Evolutionary conservation across 495 filamentous ascomycete genomes (phyloP).

Genomic region (Aspergillus affinis): DNA sequence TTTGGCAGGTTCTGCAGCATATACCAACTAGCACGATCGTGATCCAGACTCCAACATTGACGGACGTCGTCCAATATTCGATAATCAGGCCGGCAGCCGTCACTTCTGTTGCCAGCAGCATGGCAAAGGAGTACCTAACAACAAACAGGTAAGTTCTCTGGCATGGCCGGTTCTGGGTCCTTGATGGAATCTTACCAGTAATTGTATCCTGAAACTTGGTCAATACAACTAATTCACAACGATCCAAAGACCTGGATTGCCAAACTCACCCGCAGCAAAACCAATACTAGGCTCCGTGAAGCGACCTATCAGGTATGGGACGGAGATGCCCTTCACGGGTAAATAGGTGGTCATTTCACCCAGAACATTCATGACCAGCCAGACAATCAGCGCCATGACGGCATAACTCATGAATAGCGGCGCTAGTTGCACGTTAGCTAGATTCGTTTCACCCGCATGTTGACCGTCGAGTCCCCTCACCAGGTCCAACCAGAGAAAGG

Average conservation of each 20-base stretch:
- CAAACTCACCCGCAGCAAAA: slow-evolving; percentile 61
- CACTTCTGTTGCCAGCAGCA: slow-evolving; percentile 67
- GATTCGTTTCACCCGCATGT: not conserved
- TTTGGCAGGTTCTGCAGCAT: slow-evolving; percentile 16
- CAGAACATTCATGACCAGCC: slow-evolving; percentile 51
- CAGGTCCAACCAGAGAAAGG: slow-evolving; percentile 61
- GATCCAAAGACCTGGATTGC: not conserved
- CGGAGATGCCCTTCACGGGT: slow-evolving; percentile 67
- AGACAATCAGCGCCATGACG: slow-evolving; percentile 55
- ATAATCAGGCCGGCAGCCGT: slow-evolving; percentile 68
- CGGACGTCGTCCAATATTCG: slow-evolving; percentile 61
- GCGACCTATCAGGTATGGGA: slow-evolving; percentile 69
- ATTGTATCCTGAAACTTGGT: slow-evolving; percentile 50
- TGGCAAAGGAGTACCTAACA: slow-evolving; percentile 46
- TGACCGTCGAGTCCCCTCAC: slow-evolving; percentile 31
- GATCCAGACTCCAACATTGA: slow-evolving; percentile 62
- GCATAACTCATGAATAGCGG: slow-evolving; percentile 67
- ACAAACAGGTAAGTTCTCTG: not conserved
- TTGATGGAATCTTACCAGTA: slow-evolving; percentile 41
- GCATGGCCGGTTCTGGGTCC: too few relatives aligned
- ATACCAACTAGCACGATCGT: slow-evolving; percentile 63
- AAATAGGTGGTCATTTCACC: slow-evolving; percentile 77
- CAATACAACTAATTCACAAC: slow-evolving; percentile 28
- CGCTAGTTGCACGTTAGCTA: slow-evolving; percentile 47
- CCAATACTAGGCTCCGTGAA: slow-evolving; percentile 69